Percentiles rank a stretch among this genome's conserved stretches.
phyloP scores from a whole-genome alignment of 768 basidiomycete genomes.

The Mycena vulgaris region DNA sequence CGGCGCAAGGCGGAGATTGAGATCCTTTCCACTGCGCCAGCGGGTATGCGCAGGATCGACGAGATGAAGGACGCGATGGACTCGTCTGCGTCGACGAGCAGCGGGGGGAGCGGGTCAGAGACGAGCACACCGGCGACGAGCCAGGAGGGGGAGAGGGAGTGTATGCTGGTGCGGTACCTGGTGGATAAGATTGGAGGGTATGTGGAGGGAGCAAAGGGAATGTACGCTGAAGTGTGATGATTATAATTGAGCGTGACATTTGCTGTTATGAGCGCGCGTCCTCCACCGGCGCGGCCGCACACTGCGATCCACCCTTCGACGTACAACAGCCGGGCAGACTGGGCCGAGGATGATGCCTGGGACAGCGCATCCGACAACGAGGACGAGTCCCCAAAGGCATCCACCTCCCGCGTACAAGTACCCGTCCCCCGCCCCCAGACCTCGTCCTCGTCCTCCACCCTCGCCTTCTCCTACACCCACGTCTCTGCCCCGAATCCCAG shows the following conservation, averaged over 20 bases:
- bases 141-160: constrained; percentile 33
- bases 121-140: too few species aligned
- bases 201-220: constrained; percentile 22
- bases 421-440: constrained; percentile 52
- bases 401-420: constrained; percentile 69
- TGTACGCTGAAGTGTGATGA: background rate
- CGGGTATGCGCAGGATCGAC: background rate
- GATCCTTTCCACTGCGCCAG: constrained; percentile 56
- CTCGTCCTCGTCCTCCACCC: constrained; percentile 73
- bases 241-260: background rate
- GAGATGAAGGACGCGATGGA: background rate
- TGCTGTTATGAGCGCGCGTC: constrained; percentile 64
- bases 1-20: constrained; percentile 97
- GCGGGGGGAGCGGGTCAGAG: too few species aligned
- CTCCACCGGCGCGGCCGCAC: constrained; percentile 83
- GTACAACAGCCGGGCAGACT: constrained; percentile 59
- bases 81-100: too few species aligned
- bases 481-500: constrained; percentile 80
- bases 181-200: constrained; percentile 43
- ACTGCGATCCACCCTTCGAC: constrained; percentile 72
- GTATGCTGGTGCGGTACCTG: constrained; percentile 43
- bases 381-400: constrained; percentile 66
- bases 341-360: constrained; percentile 93
- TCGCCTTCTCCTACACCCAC: constrained; percentile 88
- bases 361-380: constrained; percentile 79